These are phyloP conservation scores for Stagonosporopsis tanaceti DNA, from an alignment of 2,329 filamentous ascomycete genomes.

Conservation along the genomic window DNA sequence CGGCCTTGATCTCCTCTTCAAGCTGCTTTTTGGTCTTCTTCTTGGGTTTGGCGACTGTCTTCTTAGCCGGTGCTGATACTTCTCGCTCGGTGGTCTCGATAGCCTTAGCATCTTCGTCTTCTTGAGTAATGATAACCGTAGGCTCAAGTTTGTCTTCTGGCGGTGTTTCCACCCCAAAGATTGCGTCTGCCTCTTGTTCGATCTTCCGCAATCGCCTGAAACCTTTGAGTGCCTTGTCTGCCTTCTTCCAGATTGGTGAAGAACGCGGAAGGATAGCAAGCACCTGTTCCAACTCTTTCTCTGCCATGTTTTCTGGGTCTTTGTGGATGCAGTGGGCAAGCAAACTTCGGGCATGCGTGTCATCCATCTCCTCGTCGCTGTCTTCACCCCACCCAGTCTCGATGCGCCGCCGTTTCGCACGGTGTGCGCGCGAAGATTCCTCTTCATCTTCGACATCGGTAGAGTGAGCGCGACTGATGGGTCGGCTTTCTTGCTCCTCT, in stretches of 20 bases:
- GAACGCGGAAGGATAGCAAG: conserved; percentile 62
- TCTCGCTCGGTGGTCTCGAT: conserved; percentile 48
- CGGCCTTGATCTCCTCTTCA: conserved; percentile 60
- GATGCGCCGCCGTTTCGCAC: conserved; percentile 56
- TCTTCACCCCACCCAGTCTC: conserved; percentile 57
- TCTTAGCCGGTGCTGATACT: conserved; percentile 37
- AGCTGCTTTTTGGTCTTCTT: conserved; percentile 82
- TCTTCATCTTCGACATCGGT: conserved; percentile 60
- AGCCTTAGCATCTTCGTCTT: conserved; percentile 52
- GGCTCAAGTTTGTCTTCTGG: conserved; percentile 54
- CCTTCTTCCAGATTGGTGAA: conserved; percentile 77
- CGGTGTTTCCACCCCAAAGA: conserved; percentile 59
- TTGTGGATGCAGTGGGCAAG: conserved; percentile 60
- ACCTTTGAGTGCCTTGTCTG: conserved; percentile 64
- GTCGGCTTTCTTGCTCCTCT: conserved; percentile 84
- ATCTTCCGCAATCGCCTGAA: conserved; percentile 75
- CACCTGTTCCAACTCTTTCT: conserved; percentile 67
- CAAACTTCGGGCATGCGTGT: conserved; percentile 55
- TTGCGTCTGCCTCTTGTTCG: conserved; percentile 83
- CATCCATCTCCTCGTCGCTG: conserved; percentile 58
- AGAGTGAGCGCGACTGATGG: conserved; percentile 72
- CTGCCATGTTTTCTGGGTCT: conserved; percentile 74
- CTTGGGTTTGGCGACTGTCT: conserved; percentile 65
- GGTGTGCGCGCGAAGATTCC: conserved; percentile 55
- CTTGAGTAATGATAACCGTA: conserved; percentile 50